A percentile compares a stretch with the other conserved stretches of the same genome.
phyloP scores from a whole-genome alignment of 192 early-diverging fungal species.

The Backusella luteola region DNA sequence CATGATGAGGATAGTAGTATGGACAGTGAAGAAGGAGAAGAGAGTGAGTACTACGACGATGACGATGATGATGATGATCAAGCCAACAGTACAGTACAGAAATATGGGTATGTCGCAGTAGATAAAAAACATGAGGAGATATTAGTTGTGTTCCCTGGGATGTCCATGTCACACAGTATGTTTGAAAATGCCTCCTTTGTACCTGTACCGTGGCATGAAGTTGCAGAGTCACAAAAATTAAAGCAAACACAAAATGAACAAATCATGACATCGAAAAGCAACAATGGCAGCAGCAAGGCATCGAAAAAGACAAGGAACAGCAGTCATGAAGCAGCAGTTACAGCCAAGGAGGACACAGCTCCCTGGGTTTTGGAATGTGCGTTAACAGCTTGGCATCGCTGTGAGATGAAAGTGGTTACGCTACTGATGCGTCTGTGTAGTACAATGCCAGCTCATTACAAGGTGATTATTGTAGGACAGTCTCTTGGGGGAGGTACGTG shows the following conservation, averaged over 20 bases:
- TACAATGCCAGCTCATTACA: slow-evolving; percentile 21
- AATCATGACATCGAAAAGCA: not conserved
- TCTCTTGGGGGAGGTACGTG: slow-evolving; percentile 20
- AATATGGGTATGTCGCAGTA: slow-evolving; percentile 22
- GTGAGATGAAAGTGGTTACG: slow-evolving; percentile 28
- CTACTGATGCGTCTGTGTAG: slow-evolving; percentile 25
- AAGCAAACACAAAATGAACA: not conserved
- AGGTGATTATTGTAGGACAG: slow-evolving; percentile 25
- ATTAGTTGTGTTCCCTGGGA: slow-evolving; percentile 23
- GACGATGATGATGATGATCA: not conserved
- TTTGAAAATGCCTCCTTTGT: slow-evolving; percentile 20
- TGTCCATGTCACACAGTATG: not conserved
- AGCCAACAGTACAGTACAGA: not conserved
- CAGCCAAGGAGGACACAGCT: not conserved
- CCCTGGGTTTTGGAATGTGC: slow-evolving; percentile 27
- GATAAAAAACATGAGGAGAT: slow-evolving; percentile 28
- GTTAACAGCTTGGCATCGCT: slow-evolving; percentile 24
- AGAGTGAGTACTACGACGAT: not conserved
- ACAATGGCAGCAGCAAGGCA: not conserved
- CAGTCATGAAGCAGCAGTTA: not conserved
- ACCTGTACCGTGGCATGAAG: slow-evolving; percentile 27
- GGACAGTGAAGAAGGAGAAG: not conserved
- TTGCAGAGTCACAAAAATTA: not conserved
- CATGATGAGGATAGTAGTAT: not conserved
- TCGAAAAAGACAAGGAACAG: not conserved